Conservation (phyloP, 305 asterid genomes). For the Solanum hybrid region DNA sequence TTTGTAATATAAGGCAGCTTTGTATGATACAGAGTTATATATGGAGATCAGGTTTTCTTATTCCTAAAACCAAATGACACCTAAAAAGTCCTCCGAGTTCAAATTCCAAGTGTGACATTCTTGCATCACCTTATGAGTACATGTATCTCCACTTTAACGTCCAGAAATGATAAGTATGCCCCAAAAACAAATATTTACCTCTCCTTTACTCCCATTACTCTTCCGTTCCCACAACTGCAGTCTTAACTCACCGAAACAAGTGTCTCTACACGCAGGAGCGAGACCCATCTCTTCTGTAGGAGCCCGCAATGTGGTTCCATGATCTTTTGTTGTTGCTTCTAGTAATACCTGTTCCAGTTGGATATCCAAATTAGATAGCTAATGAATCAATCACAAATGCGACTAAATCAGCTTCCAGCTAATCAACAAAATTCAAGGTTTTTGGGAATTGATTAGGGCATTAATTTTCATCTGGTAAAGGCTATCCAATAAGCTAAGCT, state of each 20-base stretch:
- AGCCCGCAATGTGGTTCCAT: slow-evolving; percentile 82
- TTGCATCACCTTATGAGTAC: neutral
- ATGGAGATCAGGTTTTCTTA: neutral
- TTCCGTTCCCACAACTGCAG: slow-evolving; percentile 55
- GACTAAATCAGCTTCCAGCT: neutral
- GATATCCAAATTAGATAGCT: slow-evolving; percentile 3
- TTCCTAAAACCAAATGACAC: neutral
- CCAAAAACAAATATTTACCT: slow-evolving; percentile 29
- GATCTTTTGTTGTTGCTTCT: slow-evolving; percentile 65
- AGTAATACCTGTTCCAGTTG: slow-evolving; percentile 53
- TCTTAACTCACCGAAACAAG: slow-evolving; percentile 65
- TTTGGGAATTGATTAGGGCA: neutral
- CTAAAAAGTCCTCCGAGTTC: neutral
- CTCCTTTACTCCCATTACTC: slow-evolving; percentile 62
- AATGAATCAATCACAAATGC: neutral
- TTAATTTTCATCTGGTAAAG: neutral
- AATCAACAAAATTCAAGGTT: neutral
- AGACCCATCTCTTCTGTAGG: slow-evolving; percentile 85
- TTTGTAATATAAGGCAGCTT: neutral
- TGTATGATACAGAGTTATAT: neutral
- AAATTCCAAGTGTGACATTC: neutral
- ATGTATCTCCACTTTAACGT: neutral
- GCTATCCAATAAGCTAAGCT: neutral
- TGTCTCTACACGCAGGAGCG: slow-evolving; percentile 85
- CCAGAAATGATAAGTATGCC: neutral